These are phyloP conservation scores for Fimicolochytrium jonesii DNA, from an alignment of 192 early-diverging fungal species.

Conservation along the genomic window DNA sequence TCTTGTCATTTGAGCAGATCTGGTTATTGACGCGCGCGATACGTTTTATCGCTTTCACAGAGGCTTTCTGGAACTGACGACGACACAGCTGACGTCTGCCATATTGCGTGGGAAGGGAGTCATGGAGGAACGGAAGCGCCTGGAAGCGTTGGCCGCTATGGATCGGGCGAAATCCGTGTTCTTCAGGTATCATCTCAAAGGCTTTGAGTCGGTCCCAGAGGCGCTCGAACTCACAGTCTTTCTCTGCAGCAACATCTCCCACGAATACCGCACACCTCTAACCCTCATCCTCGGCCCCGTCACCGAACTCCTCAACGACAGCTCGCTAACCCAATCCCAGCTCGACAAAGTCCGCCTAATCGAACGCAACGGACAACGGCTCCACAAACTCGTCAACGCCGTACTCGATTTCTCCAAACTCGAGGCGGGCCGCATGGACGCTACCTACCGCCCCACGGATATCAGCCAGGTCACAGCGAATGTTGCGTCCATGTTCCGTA, in stretches of 20 bases:
- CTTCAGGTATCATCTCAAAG: conserved; percentile 1
- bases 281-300: conserved; percentile 46
- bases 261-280: conserved; percentile 46
- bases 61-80: conserved; percentile 1
- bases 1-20: no score
- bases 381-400: conserved; percentile 50
- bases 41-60: no score
- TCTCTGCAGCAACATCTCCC: conserved; percentile 11
- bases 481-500: conserved; percentile 25
- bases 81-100: neutral
- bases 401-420: conserved; percentile 48
- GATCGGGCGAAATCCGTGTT: conserved; percentile 6
- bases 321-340: conserved; percentile 17
- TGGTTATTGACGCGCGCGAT: no score
- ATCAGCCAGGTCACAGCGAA: conserved; percentile 36
- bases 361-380: conserved; percentile 37
- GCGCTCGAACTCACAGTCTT: no score
- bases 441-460: conserved; percentile 40
- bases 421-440: conserved; percentile 43
- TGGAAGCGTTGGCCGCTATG: neutral
- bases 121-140: neutral
- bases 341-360: conserved; percentile 31
- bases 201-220: neutral
- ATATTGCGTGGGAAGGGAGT: neutral
- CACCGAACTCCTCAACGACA: conserved; percentile 30